These are phyloP conservation scores for Pyronema omphalodes DNA, from an alignment of 495 filamentous ascomycete species.

Conservation along the genomic window DNA sequence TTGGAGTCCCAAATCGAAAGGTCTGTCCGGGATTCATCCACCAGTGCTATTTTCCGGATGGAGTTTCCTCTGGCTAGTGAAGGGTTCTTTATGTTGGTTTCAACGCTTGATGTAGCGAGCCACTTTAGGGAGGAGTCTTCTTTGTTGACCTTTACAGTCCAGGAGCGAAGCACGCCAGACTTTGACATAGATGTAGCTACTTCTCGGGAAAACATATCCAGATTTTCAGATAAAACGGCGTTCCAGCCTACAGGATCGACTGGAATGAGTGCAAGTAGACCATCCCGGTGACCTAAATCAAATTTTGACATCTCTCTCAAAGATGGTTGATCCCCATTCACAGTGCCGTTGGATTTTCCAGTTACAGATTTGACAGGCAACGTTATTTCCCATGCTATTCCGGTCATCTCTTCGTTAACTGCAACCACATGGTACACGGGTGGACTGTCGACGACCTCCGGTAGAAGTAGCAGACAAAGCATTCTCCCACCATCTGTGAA, in stretches of 20 bases:
- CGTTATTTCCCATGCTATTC: constrained; percentile 67
- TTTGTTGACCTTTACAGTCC: constrained; percentile 62
- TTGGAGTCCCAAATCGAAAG: constrained; percentile 85
- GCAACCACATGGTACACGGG: constrained; percentile 50
- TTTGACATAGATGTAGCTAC: constrained; percentile 74
- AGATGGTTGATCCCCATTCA: constrained; percentile 23
- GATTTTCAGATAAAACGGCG: constrained; percentile 53
- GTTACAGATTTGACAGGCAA: constrained; percentile 28
- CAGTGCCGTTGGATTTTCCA: constrained; percentile 2
- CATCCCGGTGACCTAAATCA: constrained; percentile 49
- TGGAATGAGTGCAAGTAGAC: constrained; percentile 65
- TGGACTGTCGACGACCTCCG: constrained; percentile 37
- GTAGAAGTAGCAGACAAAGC: constrained; percentile 64
- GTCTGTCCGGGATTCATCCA: constrained; percentile 51
- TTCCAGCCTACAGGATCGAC: constrained; percentile 75
- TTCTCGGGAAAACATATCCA: constrained; percentile 76
- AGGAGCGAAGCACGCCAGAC: constrained; percentile 58
- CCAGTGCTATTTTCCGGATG: constrained; percentile 70
- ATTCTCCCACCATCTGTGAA: constrained; percentile 54
- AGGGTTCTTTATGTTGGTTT: constrained; percentile 56
- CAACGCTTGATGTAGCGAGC: constrained; percentile 66
- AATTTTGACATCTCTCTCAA: constrained; percentile 56
- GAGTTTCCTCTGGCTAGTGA: constrained; percentile 71
- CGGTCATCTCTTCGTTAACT: constrained; percentile 62
- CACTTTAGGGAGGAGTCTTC: constrained; percentile 34